Percentiles rank a stretch among this genome's conserved stretches.
These are phyloP conservation scores for Fusarium phyllophilum DNA, from an alignment of 2,329 filamentous ascomycete genomes.

Conservation along the genomic window DNA sequence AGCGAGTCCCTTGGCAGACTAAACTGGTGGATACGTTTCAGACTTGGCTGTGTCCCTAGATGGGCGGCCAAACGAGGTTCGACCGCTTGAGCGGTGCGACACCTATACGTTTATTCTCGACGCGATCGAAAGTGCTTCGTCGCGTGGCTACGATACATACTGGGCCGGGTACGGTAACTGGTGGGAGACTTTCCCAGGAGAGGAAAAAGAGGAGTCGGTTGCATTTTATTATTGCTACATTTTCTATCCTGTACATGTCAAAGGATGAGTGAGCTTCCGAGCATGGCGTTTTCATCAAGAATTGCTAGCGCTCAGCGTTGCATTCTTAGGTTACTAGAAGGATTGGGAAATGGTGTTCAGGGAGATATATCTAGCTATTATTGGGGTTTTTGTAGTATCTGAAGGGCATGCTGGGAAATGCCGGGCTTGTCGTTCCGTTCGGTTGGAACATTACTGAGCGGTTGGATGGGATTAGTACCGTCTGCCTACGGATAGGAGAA, in stretches of 20 bases:
- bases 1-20: constrained; percentile 37
- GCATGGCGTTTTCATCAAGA: constrained; percentile 34
- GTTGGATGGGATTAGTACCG: constrained; percentile 42
- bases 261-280: constrained; percentile 28
- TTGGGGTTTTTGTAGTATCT: constrained; percentile 30
- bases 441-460: constrained; percentile 45
- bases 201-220: constrained; percentile 37
- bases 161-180: constrained; percentile 31
- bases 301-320: constrained; percentile 9
- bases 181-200: constrained; percentile 27
- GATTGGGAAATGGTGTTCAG: constrained; percentile 4
- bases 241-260: constrained; percentile 29
- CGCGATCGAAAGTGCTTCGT: constrained; percentile 46
- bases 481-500: constrained; percentile 38
- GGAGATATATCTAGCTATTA: constrained; percentile 19
- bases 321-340: constrained; percentile 10
- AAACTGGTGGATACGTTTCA: constrained; percentile 40
- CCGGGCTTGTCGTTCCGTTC: constrained; percentile 37
- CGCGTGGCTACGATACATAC: constrained; percentile 41
- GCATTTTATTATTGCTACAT: constrained; percentile 25
- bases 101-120: constrained; percentile 44
- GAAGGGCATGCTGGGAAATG: constrained; percentile 36
- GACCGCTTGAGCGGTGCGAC: constrained; percentile 21
- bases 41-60: constrained; percentile 27
- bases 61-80: constrained; percentile 27